phyloP scores from a whole-genome alignment of 305 asterid genomes.

The Fraxinus albicans region DNA sequence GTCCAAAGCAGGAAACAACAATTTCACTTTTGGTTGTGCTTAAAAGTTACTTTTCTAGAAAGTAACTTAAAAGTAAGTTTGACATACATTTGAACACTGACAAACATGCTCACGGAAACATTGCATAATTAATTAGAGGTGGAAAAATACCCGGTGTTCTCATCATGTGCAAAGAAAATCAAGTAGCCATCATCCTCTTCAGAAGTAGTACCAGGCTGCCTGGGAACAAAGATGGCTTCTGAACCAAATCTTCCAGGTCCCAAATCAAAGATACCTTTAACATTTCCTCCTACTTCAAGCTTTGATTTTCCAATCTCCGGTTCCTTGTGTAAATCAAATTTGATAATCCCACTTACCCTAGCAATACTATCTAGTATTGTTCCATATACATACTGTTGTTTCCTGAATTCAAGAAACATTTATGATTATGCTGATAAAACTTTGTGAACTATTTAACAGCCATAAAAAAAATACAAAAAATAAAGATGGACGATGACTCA shows the following conservation, averaged over 20 bases:
- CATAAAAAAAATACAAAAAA: neutral
- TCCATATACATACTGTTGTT: constrained; percentile 84
- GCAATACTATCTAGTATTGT: constrained; percentile 75
- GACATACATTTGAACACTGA: neutral
- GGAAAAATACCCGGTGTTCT: constrained; percentile 73
- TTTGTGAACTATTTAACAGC: neutral
- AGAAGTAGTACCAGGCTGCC: constrained; percentile 57
- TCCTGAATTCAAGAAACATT: constrained; percentile 46
- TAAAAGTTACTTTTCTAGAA: neutral
- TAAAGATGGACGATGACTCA: neutral
- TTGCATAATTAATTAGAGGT: neutral
- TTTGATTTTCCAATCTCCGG: constrained; percentile 69
- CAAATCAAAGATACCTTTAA: constrained; percentile 73
- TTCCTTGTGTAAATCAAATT: constrained; percentile 85
- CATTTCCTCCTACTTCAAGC: constrained; percentile 93
- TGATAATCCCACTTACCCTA: constrained; percentile 79
- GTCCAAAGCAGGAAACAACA: neutral
- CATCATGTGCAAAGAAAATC: constrained; percentile 83
- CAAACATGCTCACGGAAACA: neutral
- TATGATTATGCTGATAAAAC: neutral
- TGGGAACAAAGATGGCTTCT: constrained; percentile 84
- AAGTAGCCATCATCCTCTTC: constrained; percentile 98
- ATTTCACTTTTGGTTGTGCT: neutral
- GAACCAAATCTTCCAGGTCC: constrained; percentile 91
- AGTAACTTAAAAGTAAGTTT: neutral